Evolutionary conservation across 805 yeast species (phyloP).

Genomic region (Tetrapisispora arboricola): DNA sequence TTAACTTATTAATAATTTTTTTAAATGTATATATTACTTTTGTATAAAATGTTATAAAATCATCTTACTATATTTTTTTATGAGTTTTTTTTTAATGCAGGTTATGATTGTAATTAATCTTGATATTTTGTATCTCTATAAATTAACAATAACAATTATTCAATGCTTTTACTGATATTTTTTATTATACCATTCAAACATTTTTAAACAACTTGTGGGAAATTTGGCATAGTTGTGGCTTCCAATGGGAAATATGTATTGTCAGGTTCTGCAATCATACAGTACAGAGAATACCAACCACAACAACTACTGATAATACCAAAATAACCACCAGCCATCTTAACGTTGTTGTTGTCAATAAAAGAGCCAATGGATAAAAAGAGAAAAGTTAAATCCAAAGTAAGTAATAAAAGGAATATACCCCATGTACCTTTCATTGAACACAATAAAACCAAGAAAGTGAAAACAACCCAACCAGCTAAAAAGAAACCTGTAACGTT

Average conservation of each 20-base stretch:
- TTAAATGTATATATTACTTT: neutral
- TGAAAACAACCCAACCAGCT: conserved; percentile 55
- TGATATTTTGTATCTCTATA: neutral
- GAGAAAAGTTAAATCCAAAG: conserved; percentile 46
- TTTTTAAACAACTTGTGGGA: conserved; percentile 28
- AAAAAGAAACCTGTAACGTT: conserved; percentile 51
- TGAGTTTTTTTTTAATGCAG: neutral
- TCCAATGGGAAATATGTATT: conserved; percentile 48
- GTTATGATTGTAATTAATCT: neutral
- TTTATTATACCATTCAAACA: neutral
- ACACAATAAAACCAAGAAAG: conserved; percentile 46
- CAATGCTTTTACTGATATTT: neutral
- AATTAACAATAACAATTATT: neutral
- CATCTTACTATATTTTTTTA: neutral
- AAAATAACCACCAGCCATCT: conserved; percentile 52
- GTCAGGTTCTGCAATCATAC: conserved; percentile 47
- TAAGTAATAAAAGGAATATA: conserved; percentile 44
- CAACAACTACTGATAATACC: conserved; percentile 46
- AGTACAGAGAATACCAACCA: conserved; percentile 57
- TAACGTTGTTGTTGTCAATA: conserved; percentile 34
- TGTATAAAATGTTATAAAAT: neutral
- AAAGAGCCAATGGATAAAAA: conserved; percentile 42
- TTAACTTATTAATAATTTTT: too few species aligned
- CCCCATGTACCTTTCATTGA: conserved; percentile 52
- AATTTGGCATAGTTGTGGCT: conserved; percentile 45